Conservation (phyloP, 2,329 filamentous ascomycete genomes). For the Xylaria arbuscula region DNA sequence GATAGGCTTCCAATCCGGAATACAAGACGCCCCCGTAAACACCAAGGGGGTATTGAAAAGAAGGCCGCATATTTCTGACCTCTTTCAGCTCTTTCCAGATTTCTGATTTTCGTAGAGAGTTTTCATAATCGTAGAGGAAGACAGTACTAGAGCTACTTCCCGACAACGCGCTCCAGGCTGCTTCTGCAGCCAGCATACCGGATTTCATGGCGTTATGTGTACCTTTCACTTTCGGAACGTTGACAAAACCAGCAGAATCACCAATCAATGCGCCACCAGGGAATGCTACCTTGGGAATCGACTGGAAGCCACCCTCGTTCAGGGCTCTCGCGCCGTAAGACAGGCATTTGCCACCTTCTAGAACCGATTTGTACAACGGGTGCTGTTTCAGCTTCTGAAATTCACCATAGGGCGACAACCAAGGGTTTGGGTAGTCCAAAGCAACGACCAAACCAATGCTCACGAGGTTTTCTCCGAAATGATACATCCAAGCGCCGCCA, state of each 20-base stretch:
- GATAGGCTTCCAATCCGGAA: slow-evolving; percentile 89
- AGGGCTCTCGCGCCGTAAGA: slow-evolving; percentile 94
- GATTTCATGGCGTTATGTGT: slow-evolving; percentile 98
- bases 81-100: slow-evolving; percentile 96
- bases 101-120: slow-evolving; percentile 81
- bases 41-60: slow-evolving; percentile 88
- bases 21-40: slow-evolving; percentile 91
- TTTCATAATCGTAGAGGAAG: slow-evolving; percentile 95
- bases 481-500: slow-evolving; percentile 99
- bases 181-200: slow-evolving; percentile 95
- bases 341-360: slow-evolving; percentile 98
- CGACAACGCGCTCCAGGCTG: slow-evolving; percentile 80
- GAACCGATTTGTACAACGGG: slow-evolving; percentile 83
- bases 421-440: slow-evolving; percentile 95
- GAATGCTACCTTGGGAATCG: slow-evolving; percentile 96
- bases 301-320: slow-evolving; percentile 96
- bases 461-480: slow-evolving; percentile 97
- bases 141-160: slow-evolving; percentile 72
- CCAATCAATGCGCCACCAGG: slow-evolving; percentile 95
- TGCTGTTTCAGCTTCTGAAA: slow-evolving; percentile 99
- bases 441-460: slow-evolving; percentile 91
- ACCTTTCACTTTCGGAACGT: slow-evolving; percentile 98
- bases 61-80: slow-evolving; percentile 97
- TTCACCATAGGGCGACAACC: slow-evolving; percentile 93
- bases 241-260: slow-evolving; percentile 95